Conservation (phyloP, 2,329 filamentous ascomycete genomes). For the Geosmithia flava region DNA sequence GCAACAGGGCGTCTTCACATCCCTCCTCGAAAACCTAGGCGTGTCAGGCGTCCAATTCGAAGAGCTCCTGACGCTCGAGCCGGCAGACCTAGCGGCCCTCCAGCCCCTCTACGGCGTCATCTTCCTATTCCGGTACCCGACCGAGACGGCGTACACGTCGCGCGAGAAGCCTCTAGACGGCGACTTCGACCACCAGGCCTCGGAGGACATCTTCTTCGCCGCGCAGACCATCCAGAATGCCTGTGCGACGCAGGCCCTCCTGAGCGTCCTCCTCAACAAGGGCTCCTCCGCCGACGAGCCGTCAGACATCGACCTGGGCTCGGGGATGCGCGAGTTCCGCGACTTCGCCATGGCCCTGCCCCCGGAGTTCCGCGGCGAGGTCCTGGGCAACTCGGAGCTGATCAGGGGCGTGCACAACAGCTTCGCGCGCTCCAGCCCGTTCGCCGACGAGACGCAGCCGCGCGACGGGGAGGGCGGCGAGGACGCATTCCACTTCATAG, state of each 20-base stretch:
- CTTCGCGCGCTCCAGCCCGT: conserved; percentile 79
- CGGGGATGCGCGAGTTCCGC: conserved; percentile 62
- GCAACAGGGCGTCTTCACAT: conserved; percentile 82
- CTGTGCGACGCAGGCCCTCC: conserved; percentile 88
- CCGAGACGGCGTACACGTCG: conserved; percentile 47
- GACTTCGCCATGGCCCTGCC: conserved; percentile 82
- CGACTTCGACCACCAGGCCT: conserved; percentile 61
- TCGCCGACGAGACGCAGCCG: conserved; percentile 74
- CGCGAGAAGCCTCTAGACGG: conserved; percentile 65
- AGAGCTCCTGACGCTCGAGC: conserved; percentile 82
- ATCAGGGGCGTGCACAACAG: conserved; percentile 79
- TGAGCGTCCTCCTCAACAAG: conserved; percentile 87
- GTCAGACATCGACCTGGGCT: conserved; percentile 56
- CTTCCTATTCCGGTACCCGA: conserved; percentile 96
- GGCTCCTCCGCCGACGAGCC: conserved; percentile 18
- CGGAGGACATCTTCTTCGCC: conserved; percentile 82
- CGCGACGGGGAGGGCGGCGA: conserved; percentile 48
- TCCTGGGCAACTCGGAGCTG: conserved; percentile 49
- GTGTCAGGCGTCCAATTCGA: conserved; percentile 94
- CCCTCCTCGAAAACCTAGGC: conserved; percentile 80
- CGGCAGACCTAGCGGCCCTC: conserved; percentile 56
- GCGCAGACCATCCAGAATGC: conserved; percentile 97
- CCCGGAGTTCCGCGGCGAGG: conserved; percentile 53
- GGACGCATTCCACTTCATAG: conserved; percentile 96
- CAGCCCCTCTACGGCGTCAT: conserved; percentile 88